A percentile compares a stretch with the other conserved stretches of the same genome.
These are phyloP conservation scores for Adansonia madagascariensis DNA, from an alignment of 441 rosid species.

Conservation along the genomic window DNA sequence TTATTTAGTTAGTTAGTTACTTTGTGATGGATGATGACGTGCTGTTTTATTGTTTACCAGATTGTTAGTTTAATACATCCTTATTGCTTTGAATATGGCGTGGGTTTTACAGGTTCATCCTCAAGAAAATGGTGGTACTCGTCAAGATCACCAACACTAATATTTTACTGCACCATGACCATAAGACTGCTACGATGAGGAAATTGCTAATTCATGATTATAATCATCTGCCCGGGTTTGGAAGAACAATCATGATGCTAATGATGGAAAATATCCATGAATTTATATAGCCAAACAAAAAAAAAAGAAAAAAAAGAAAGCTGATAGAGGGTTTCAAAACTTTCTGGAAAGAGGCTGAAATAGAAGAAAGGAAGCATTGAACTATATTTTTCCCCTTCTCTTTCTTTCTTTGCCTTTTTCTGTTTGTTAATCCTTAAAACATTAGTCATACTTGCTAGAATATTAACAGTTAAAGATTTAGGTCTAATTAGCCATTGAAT, in stretches of 20 bases:
- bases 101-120: slow-evolving; percentile 32
- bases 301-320: background rate
- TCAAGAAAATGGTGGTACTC: background rate
- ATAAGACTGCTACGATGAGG: background rate
- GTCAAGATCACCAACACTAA: background rate
- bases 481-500: too few relatives aligned
- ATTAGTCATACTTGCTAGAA: too few relatives aligned
- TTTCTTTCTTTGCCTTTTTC: too few relatives aligned
- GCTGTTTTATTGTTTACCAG: background rate
- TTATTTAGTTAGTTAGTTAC: too few relatives aligned
- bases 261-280: background rate
- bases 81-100: background rate
- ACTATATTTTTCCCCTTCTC: too few relatives aligned
- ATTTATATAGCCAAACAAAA: background rate
- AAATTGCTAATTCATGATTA: background rate
- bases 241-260: background rate
- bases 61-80: background rate
- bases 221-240: background rate
- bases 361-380: background rate
- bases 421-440: too few relatives aligned
- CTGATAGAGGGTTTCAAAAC: too few relatives aligned
- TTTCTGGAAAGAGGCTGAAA: background rate
- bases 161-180: background rate
- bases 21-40: background rate
- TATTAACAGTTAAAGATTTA: too few relatives aligned